These are phyloP conservation scores for Linum trigynum DNA, from an alignment of 345 rosid species.

Conservation along the genomic window DNA sequence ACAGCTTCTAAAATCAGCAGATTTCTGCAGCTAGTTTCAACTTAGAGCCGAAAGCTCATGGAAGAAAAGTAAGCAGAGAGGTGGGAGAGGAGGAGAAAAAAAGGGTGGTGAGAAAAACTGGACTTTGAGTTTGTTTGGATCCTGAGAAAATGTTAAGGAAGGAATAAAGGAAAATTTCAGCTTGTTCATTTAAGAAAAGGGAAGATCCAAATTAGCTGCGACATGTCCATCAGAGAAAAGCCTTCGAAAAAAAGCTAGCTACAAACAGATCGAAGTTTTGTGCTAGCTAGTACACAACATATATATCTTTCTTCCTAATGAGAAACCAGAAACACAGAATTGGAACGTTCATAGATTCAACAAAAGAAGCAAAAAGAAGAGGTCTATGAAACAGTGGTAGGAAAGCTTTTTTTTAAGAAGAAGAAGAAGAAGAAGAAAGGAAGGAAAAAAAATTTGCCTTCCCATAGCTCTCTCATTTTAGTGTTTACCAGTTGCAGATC, in stretches of 20 bases:
- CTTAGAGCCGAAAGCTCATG: neutral
- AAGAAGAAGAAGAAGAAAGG: neutral
- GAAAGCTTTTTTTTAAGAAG: neutral
- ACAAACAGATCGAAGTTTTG: slow-evolving; percentile 15
- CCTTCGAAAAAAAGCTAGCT: slow-evolving; percentile 7
- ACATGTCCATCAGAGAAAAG: slow-evolving; percentile 12
- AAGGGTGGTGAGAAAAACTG: no score
- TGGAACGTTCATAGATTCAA: slow-evolving; percentile 17
- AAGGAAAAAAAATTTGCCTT: slow-evolving; percentile 9
- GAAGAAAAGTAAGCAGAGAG: neutral
- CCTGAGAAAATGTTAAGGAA: slow-evolving; percentile 2
- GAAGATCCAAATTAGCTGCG: slow-evolving; percentile 9
- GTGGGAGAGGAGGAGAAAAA: neutral
- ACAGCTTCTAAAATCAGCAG: neutral
- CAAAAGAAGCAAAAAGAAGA: neutral
- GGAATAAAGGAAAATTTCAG: neutral
- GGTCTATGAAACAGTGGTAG: slow-evolving; percentile 27
- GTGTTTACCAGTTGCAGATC: slow-evolving; percentile 59
- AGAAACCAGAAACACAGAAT: slow-evolving; percentile 14
- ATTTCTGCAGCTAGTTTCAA: no score
- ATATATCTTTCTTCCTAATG: neutral
- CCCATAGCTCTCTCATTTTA: slow-evolving; percentile 21
- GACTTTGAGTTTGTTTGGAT: neutral
- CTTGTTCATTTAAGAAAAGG: slow-evolving; percentile 2
- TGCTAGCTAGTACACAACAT: neutral